Evolutionary conservation across 176 grass and related monocot genomes (phyloP).

Genomic region (Oryza officinalis): DNA sequence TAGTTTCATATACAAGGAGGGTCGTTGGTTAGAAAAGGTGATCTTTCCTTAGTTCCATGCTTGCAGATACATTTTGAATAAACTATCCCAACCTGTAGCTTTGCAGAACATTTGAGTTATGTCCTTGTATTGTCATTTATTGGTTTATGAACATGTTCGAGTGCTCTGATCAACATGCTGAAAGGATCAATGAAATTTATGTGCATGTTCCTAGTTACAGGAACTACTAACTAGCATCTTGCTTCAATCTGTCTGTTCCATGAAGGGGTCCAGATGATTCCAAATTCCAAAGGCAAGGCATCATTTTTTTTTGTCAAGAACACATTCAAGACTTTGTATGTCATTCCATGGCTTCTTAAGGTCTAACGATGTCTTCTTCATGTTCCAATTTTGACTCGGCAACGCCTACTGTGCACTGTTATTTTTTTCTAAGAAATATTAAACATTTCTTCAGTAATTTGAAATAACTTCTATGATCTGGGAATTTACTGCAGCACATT

Average conservation of each 20-base stretch:
- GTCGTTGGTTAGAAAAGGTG: slow-evolving; percentile 3
- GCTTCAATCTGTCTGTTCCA: not conserved
- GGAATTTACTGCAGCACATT: not conserved
- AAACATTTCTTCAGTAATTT: not conserved
- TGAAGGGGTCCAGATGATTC: not conserved
- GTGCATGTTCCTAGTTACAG: not conserved
- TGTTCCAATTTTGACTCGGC: not conserved
- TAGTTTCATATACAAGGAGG: slow-evolving; percentile 6
- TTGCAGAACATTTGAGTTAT: not conserved
- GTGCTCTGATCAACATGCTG: not conserved
- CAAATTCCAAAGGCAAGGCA: not conserved
- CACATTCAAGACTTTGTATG: not conserved
- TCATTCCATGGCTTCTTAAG: not conserved
- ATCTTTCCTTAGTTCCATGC: not conserved
- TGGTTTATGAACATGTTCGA: slow-evolving; percentile 19
- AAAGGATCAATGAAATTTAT: not conserved
- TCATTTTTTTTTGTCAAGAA: not conserved
- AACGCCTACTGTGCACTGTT: not conserved
- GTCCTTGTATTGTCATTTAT: not conserved
- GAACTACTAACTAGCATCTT: not conserved
- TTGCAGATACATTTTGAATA: slow-evolving; percentile 9
- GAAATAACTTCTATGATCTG: not conserved
- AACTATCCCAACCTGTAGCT: not conserved
- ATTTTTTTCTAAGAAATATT: not conserved
- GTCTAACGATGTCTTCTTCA: not conserved